Conservation (phyloP, 305 asterid genomes). For the Stenogyne calaminthoides region DNA sequence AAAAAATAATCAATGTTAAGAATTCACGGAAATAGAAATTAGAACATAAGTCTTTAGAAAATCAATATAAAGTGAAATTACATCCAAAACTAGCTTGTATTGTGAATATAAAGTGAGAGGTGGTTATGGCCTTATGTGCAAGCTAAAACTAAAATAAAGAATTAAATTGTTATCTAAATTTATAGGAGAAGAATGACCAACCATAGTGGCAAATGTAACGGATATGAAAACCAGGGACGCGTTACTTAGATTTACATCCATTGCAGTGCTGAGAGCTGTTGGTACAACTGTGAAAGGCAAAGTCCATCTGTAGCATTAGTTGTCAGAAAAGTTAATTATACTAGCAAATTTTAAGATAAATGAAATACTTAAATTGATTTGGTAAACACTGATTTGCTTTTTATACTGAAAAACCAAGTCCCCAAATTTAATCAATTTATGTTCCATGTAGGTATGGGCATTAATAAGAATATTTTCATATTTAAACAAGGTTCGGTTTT, state of each 20-base stretch:
- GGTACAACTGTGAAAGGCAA: slow-evolving; percentile 99
- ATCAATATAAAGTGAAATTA: not conserved
- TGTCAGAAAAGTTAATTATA: slow-evolving; percentile 69
- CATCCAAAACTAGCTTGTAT: slow-evolving; percentile 7
- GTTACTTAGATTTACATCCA: slow-evolving; percentile 98
- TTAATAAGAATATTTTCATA: not conserved
- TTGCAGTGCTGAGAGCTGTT: slow-evolving; percentile 95
- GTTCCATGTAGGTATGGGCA: not conserved
- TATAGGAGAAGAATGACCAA: slow-evolving; percentile 48
- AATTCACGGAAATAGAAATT: slow-evolving; percentile 7
- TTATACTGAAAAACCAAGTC: not conserved
- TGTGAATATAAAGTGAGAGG: slow-evolving; percentile 13
- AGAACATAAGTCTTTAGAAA: slow-evolving; percentile 22
- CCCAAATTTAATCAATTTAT: slow-evolving; percentile 9
- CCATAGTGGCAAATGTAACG: slow-evolving; percentile 99
- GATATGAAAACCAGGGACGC: slow-evolving; percentile 98
- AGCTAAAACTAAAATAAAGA: slow-evolving; percentile 21
- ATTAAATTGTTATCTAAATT: slow-evolving; percentile 10
- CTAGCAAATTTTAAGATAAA: slow-evolving; percentile 27
- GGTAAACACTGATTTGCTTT: not conserved
- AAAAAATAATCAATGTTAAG: slow-evolving; percentile 23
- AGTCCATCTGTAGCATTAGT: slow-evolving; percentile 97
- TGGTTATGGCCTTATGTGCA: not conserved
- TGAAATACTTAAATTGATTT: not conserved
- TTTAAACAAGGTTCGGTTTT: not conserved